phyloP scores from a whole-genome alignment of 176 grass and related monocot genomes.

The Canna indica region DNA sequence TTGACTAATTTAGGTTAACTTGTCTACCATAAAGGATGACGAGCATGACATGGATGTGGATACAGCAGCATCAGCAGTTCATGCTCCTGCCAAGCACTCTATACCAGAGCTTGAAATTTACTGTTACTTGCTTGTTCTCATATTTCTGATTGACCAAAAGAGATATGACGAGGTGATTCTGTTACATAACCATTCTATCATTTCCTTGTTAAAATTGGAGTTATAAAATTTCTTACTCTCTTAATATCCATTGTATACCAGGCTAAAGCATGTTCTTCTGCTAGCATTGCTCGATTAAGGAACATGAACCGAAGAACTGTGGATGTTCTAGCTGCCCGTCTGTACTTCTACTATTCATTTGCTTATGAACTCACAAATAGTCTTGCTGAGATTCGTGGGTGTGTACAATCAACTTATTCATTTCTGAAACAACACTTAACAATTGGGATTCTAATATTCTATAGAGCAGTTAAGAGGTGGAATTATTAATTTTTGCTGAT shows the following conservation, averaged over 20 bases:
- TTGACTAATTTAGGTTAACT: background rate
- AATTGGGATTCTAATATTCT: background rate
- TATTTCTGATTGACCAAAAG: slow-evolving; percentile 70
- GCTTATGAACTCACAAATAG: slow-evolving; percentile 63
- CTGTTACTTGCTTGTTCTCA: slow-evolving; percentile 72
- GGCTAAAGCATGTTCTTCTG: slow-evolving; percentile 67
- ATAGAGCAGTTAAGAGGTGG: background rate
- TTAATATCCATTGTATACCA: slow-evolving; percentile 18
- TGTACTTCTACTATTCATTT: slow-evolving; percentile 72
- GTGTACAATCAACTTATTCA: slow-evolving; percentile 18
- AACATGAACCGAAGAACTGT: slow-evolving; percentile 85
- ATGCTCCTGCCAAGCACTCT: slow-evolving; percentile 46
- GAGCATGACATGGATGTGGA: slow-evolving; percentile 77
- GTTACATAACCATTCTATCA: background rate
- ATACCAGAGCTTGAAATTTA: slow-evolving; percentile 76
- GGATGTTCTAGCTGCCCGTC: slow-evolving; percentile 60
- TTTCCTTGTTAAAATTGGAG: background rate
- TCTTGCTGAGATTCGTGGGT: slow-evolving; percentile 83
- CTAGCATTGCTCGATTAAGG: slow-evolving; percentile 65
- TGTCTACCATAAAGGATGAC: slow-evolving; percentile 33
- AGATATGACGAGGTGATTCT: slow-evolving; percentile 50
- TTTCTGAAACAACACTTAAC: background rate
- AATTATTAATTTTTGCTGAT: slow-evolving; percentile 1
- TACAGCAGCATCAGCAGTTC: slow-evolving; percentile 20
- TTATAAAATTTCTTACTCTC: slow-evolving; percentile 11